Base-by-base conservation (phyloP, 75 land plant genomes). In the Gnetum montanum region DNA sequence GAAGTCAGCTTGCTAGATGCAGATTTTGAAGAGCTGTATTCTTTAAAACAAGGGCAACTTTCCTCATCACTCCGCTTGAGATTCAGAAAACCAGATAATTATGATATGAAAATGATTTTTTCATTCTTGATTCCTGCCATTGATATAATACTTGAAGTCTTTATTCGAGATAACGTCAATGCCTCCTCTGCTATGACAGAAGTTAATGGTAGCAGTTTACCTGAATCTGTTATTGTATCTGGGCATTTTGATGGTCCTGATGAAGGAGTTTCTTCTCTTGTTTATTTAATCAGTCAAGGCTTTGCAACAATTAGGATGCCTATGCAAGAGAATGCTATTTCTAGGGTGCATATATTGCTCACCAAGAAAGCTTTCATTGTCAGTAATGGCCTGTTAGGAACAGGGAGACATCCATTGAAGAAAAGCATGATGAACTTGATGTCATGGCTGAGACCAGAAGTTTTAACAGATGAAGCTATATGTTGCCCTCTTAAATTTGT, bases 381-480 rank as follows among this genome's bases (percentile, higher is more conserved):
- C 33, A 63, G 84, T 66, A 70, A 71, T 4, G 67, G 73, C 1
- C 61, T 74, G 28, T 51, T 77, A 13, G 85, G 75, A n/a, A 70
- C 25, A 55, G 15, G 34, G 7, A 73, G 82, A 58, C 60, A 61
- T 12, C 43, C 64, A 4, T 83, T 83, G 91, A 75, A 63, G 34
- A 94, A 75, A 70, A 80, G 79, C 58, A 75, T 90, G 80, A 72
- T 86, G 76, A 83, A 61, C 73, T 63, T 78, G 27, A 83, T 94
- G 75, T 70, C 76, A 40, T 94, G 98, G 98, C 58, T 90, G 35
- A 77, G 98, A 26, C 98, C 98, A 6, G 98, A 94, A 63, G 85
- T 83, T 22, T 44, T 61, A 47, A 73, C 78, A 38, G 78, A 78
- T 52, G 85, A 81, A 58, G 64, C 62, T 10, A 67, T 58, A 54